Percentiles rank a stretch among this genome's conserved stretches.
phyloP scores from a whole-genome alignment of 2,329 filamentous ascomycete species.

The Lecanicillium sp. region DNA sequence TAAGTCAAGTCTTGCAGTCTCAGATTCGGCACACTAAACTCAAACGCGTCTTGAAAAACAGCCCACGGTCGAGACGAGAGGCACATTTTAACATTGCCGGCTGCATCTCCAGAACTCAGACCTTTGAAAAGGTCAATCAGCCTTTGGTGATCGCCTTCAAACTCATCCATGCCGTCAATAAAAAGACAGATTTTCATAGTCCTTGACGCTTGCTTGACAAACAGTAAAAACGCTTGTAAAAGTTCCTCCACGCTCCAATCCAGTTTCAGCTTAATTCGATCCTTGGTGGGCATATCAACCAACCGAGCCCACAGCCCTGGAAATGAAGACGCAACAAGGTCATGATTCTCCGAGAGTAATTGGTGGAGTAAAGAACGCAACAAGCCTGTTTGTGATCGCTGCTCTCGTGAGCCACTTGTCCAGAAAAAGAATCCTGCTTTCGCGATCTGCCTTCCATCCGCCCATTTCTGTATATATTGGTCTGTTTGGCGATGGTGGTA shows the following conservation, averaged over 20 bases:
- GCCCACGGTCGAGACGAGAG: constrained; percentile 23
- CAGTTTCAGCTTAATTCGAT: constrained; percentile 18
- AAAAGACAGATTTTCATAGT: constrained; percentile 19
- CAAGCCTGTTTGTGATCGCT: constrained; percentile 27
- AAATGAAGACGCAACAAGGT: constrained; percentile 17
- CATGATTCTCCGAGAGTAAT: constrained; percentile 17
- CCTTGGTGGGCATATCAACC: constrained; percentile 19
- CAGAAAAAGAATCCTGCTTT: constrained; percentile 37
- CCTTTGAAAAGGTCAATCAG: constrained; percentile 21
- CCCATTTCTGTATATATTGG: constrained; percentile 18
- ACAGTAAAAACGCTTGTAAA: constrained; percentile 14
- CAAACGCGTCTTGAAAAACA: constrained; percentile 18
- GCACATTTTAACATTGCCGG: constrained; percentile 20
- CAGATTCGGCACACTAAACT: constrained; percentile 16
- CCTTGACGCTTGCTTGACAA: constrained; percentile 14
- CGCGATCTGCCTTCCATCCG: constrained; percentile 15
- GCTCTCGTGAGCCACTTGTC: constrained; percentile 29
- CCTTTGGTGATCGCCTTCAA: constrained; percentile 19
- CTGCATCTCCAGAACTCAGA: constrained; percentile 11
- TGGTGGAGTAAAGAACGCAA: constrained; percentile 28
- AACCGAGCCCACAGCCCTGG: constrained; percentile 21
- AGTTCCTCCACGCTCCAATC: constrained; percentile 24
- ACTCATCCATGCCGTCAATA: constrained; percentile 26
- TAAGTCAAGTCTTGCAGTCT: constrained; percentile 18
- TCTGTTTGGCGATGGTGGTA: constrained; percentile 14